Evolutionary conservation across 305 asterid genomes (phyloP).

Genomic region (Rubia occidens): DNA sequence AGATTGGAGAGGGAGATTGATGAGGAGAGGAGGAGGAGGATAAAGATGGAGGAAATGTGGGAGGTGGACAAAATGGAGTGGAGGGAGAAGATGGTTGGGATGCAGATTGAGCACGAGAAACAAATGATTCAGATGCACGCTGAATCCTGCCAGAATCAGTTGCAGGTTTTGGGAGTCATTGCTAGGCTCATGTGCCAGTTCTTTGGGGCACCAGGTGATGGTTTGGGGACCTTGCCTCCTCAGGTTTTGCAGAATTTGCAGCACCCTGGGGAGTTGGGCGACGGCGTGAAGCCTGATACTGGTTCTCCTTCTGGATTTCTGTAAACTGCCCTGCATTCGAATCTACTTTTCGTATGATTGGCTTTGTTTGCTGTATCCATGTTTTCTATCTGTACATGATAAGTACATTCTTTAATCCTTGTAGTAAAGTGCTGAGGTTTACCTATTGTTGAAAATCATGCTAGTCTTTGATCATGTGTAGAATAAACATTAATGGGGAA

Average conservation of each 20-base stretch:
- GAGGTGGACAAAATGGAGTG: conserved; percentile 81
- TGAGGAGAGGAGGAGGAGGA: conserved; percentile 60
- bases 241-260: conserved; percentile 77
- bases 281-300: conserved; percentile 55
- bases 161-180: conserved; percentile 64
- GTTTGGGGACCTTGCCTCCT: conserved; percentile 51
- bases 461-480: not conserved
- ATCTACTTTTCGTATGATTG: conserved; percentile 16
- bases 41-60: conserved; percentile 70
- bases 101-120: conserved; percentile 88
- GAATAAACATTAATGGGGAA: conserved; percentile 1
- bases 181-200: conserved; percentile 66
- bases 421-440: not conserved
- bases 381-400: conserved; percentile 8
- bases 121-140: conserved; percentile 92
- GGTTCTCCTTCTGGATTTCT: conserved; percentile 69
- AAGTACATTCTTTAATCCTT: not conserved
- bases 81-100: conserved; percentile 67
- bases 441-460: not conserved
- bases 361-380: conserved; percentile 15
- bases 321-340: conserved; percentile 27
- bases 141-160: conserved; percentile 78
- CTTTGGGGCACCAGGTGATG: conserved; percentile 58
- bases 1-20: conserved; percentile 52
- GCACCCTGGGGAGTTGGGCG: conserved; percentile 63